Base-by-base conservation (phyloP, 2,329 filamentous ascomycete genomes). In the Neoscytalidium dimidiatum region DNA sequence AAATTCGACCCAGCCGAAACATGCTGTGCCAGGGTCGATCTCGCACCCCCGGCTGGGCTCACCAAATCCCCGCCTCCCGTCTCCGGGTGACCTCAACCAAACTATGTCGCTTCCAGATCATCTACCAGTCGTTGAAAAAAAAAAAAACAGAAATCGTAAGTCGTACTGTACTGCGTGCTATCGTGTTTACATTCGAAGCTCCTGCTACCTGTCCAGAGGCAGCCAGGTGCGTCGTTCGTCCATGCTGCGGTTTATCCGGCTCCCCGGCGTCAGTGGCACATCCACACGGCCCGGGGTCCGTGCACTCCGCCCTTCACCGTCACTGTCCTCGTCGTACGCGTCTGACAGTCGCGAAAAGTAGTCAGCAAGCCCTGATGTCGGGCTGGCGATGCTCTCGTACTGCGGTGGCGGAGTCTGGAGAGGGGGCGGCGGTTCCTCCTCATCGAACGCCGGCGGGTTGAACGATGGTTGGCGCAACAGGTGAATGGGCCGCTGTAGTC, bases 371-470 rank as follows among this genome's bases (percentile, higher is more conserved):
- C 86, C 86, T 13, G 76, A 89, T 78, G 80, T 93, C 77, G 75
- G 92, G 17, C 90, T 91, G 1, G 95, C 87, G 41, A 96, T 91
- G 3, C 85, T 83, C 66, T 94, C 91, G 74, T 97, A 97, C 65
- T 90, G 88, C 0, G 94, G 94, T 7, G 94, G 94, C 1, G 93
- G 93, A 0, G 92, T 96, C 68, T 91, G 82, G 17, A 91, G 76
- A 0, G 90, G 88, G 58, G 90, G 90, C 3, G 92, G 91, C 0
- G 91, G 88, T 4, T 88, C 84, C 62, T 96, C 90, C 4, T 92
- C 92, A 67, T 95, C 90, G 72, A 96, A 97, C 0, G 92, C 87
- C 0, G 94, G 93, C 1, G 94, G 94, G 66, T 93, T 93, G 79
- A 93, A 96, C 0, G 92, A 96, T 0, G 94, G 94, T 5, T 88